These are phyloP conservation scores for Lippia alba DNA, from an alignment of 305 asterid genomes.

Conservation along the genomic window DNA sequence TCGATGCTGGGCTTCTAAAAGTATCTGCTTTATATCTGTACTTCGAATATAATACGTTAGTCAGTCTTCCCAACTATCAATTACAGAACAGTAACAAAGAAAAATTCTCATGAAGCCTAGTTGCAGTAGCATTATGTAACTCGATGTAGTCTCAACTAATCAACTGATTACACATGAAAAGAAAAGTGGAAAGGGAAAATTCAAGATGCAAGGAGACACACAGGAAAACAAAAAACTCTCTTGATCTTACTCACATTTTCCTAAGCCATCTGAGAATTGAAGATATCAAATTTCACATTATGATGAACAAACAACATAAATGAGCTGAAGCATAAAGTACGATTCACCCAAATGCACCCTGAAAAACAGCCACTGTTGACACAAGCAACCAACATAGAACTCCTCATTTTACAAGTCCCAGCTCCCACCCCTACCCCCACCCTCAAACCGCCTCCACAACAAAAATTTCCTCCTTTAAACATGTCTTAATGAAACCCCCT, in stretches of 20 bases:
- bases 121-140: slow-evolving; percentile 14
- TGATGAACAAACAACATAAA: not conserved
- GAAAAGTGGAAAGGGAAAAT: not conserved
- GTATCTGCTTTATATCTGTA: slow-evolving; percentile 80
- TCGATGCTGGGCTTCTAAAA: slow-evolving; percentile 75
- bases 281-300: not conserved
- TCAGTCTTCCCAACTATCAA: slow-evolving; percentile 18
- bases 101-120: slow-evolving; percentile 20
- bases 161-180: not conserved
- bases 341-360: too few relatives aligned
- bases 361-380: too few relatives aligned
- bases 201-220: slow-evolving; percentile 5
- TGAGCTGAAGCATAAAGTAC: too few relatives aligned
- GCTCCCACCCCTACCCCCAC: too few relatives aligned
- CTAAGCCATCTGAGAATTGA: not conserved
- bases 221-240: not conserved
- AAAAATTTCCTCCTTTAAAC: too few relatives aligned
- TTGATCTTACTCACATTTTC: not conserved
- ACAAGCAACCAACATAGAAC: too few relatives aligned
- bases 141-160: slow-evolving; percentile 9
- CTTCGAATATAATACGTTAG: slow-evolving; percentile 25
- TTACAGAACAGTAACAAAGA: slow-evolving; percentile 6
- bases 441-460: too few relatives aligned
- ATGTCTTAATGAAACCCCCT: too few relatives aligned
- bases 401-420: too few relatives aligned